phyloP scores from a whole-genome alignment of 805 yeast species.

The Candida germanica region DNA sequence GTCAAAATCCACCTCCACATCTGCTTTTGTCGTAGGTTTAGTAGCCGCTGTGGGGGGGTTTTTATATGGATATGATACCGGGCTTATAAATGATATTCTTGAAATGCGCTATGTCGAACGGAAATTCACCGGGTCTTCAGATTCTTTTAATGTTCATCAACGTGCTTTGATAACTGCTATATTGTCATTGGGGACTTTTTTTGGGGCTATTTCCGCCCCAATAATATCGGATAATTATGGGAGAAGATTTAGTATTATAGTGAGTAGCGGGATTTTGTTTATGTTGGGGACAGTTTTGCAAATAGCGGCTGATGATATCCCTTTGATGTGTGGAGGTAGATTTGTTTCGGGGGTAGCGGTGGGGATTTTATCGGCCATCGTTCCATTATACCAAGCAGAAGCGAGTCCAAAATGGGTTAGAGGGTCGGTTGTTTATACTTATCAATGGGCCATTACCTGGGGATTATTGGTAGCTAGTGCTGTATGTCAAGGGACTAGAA shows the following conservation, averaged over 20 bases:
- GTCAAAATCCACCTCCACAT: conserved; percentile 49
- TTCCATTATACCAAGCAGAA: conserved; percentile 77
- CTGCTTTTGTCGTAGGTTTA: conserved; percentile 71
- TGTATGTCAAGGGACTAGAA: conserved; percentile 65
- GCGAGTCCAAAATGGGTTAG: conserved; percentile 75
- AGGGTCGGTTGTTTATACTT: conserved; percentile 73
- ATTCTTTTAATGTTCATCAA: conserved; percentile 56
- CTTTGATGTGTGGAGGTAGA: conserved; percentile 67
- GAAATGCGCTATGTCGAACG: conserved; percentile 69
- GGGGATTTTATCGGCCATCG: conserved; percentile 73
- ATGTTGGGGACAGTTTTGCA: conserved; percentile 72
- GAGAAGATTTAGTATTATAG: conserved; percentile 61
- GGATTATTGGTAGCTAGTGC: conserved; percentile 71
- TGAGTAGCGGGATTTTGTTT: conserved; percentile 61
- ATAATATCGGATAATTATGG: conserved; percentile 68
- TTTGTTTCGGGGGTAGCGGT: conserved; percentile 73
- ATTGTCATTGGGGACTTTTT: conserved; percentile 78
- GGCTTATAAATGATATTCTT: conserved; percentile 71
- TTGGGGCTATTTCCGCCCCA: conserved; percentile 65
- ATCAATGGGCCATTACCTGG: conserved; percentile 87
- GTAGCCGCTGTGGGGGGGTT: conserved; percentile 92
- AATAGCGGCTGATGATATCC: conserved; percentile 47
- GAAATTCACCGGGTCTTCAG: conserved; percentile 49
- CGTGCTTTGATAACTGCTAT: conserved; percentile 72
- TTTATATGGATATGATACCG: conserved; percentile 87